These are phyloP conservation scores for Kalanchoe fedtschenkoi DNA, from an alignment of 164 flowering plant species.

Conservation along the genomic window DNA sequence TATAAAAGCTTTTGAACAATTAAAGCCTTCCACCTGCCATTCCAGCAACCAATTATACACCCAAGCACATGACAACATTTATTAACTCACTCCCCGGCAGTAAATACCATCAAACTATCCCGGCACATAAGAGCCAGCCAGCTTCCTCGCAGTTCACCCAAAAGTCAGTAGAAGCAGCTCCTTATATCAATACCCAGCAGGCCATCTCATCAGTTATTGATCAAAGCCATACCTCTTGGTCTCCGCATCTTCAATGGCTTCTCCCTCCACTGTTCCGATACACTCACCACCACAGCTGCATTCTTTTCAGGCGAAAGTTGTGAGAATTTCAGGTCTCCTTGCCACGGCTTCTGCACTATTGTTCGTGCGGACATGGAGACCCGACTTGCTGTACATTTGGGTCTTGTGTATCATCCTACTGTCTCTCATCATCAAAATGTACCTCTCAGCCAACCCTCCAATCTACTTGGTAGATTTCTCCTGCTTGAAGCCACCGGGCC, in stretches of 20 bases:
- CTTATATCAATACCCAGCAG: neutral
- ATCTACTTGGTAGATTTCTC: slow-evolving; percentile 60
- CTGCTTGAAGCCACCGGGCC: slow-evolving; percentile 44
- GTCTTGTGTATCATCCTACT: slow-evolving; percentile 6
- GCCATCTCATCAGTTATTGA: neutral
- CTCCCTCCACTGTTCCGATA: neutral
- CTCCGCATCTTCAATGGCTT: neutral
- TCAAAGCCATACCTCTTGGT: slow-evolving; percentile 5
- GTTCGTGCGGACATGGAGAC: neutral
- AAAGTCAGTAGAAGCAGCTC: neutral
- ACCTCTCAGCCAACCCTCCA: slow-evolving; percentile 15
- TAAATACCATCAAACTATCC: neutral
- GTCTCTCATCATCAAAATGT: slow-evolving; percentile 11
- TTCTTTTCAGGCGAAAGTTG: neutral
- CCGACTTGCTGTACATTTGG: neutral
- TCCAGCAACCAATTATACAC: neutral
- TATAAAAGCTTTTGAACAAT: neutral
- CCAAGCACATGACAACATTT: neutral
- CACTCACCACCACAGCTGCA: neutral
- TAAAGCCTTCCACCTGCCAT: slow-evolving; percentile 4
- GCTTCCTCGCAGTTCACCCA: slow-evolving; percentile 1
- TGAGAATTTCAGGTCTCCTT: neutral
- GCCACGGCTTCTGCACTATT: neutral
- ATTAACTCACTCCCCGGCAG: neutral
- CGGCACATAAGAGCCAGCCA: neutral